phyloP scores from a whole-genome alignment of 1,284 basidiomycete genomes.

The Apiotrichum porosum region DNA sequence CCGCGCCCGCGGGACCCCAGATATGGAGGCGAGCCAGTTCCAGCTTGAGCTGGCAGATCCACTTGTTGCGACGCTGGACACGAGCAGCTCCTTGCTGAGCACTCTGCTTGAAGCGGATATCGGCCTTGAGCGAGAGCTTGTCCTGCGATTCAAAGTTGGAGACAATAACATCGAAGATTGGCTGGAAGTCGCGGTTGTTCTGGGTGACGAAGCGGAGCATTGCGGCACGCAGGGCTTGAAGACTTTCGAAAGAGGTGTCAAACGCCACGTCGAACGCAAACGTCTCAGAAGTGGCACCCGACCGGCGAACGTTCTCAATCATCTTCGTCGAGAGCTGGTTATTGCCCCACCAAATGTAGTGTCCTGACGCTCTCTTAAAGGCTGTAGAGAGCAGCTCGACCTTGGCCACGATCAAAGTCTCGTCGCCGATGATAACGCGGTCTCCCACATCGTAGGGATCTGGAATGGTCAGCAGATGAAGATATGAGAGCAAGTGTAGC shows the following conservation, averaged over 20 bases:
- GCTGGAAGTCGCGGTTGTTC: conserved; percentile 67
- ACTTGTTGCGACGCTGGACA: conserved; percentile 74
- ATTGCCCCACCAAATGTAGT: conserved; percentile 61
- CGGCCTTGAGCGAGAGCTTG: conserved; percentile 70
- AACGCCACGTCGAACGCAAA: conserved; percentile 79
- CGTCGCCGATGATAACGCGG: conserved; percentile 55
- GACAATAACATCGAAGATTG: conserved; percentile 59
- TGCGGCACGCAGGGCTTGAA: conserved; percentile 68
- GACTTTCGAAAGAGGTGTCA: conserved; percentile 71
- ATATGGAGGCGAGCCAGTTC: conserved; percentile 65
- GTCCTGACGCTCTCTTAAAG: conserved; percentile 51
- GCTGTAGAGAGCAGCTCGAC: conserved; percentile 73
- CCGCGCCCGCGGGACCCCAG: conserved; percentile 65
- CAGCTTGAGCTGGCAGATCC: conserved; percentile 79
- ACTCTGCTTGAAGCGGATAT: conserved; percentile 83
- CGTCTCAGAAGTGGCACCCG: conserved; percentile 50
- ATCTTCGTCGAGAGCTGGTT: conserved; percentile 63
- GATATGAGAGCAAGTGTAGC: too few relatives aligned
- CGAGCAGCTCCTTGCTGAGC: conserved; percentile 74
- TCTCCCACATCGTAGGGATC: conserved; percentile 87
- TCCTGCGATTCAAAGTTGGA: conserved; percentile 75
- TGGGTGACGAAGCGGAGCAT: conserved; percentile 76
- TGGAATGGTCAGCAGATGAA: conserved; percentile 25
- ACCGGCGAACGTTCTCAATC: conserved; percentile 52
- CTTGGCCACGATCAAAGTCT: conserved; percentile 74